Base-by-base conservation (phyloP, 1,284 basidiomycete species). In the Phylloporus gajari region DNA sequence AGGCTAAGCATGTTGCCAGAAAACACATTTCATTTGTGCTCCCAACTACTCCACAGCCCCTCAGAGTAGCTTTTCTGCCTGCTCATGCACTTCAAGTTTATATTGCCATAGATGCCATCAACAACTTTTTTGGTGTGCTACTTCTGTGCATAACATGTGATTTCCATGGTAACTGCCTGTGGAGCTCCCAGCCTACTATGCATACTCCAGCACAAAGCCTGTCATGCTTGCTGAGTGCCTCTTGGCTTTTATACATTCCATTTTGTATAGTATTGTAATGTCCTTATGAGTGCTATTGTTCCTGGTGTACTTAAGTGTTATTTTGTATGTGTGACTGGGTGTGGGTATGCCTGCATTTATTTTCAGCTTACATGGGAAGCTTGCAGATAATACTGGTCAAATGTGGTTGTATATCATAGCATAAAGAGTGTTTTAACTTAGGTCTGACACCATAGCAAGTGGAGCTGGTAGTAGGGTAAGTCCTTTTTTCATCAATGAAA, bases 201-300 rank as follows among this genome's bases (percentile, higher is more conserved):
- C 38, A 8, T 27, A 62, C 32, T 48, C 75, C 15, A 67, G 60
- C 40, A 65, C 63, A 4, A 75, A 79, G 53, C 79, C 81, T 38
- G 53, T 64, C 53, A 81, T 81, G 48, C 74, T 83, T 63, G 77
- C 79, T 0, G 80, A 66, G 80, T 77, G 78, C 53, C 71, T 82
- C n/a, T 75, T 3, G 81, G 81, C n/a, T 82, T 82, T 60, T 25
- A 80, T 83, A 53, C 30, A 76, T 68, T 4, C 51, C 48, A 40
- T 12, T 32, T 9, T 13, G 21, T 59, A 17, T 19, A 25, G 58
- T 21, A 30, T 8, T n/a, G 32, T n/a, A n/a, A n/a, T 17, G 56
- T 74, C 4, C 53, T 75, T 3, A 74, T 60, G 25, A 77, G 76
- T 23, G 30, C 80, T 19, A 74, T 72, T 6, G 69, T 70, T 51